Evolutionary conservation across 164 flowering plant genomes (phyloP).

Genomic region (Litsea cubeba): DNA sequence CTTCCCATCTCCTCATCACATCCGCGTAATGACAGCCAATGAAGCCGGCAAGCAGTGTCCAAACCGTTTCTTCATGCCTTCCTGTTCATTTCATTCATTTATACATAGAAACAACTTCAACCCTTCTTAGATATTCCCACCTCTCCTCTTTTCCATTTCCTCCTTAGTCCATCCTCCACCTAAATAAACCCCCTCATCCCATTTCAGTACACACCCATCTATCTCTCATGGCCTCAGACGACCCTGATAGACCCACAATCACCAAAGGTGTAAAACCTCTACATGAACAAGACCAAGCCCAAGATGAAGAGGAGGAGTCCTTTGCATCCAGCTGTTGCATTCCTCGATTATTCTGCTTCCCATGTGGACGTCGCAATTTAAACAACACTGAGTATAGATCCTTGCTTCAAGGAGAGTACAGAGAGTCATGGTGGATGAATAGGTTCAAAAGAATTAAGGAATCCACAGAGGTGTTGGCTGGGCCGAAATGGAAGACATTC

Average conservation of each 20-base stretch:
- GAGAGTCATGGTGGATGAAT: constrained; percentile 17
- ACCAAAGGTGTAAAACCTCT: no score
- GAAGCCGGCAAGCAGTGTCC: background rate
- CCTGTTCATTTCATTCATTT: background rate
- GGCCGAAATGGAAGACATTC: constrained; percentile 86
- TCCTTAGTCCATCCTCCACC: background rate
- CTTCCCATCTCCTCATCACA: background rate
- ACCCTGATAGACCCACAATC: background rate
- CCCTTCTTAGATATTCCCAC: background rate
- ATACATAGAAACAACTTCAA: background rate
- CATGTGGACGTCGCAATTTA: background rate
- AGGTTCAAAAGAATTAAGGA: constrained; percentile 46
- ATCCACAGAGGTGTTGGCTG: constrained; percentile 77
- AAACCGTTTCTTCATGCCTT: background rate
- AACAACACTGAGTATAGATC: background rate
- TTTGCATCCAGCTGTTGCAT: background rate
- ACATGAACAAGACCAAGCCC: background rate
- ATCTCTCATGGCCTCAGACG: background rate
- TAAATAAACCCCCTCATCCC: background rate
- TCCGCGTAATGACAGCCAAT: background rate
- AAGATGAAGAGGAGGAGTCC: background rate
- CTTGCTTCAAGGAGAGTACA: constrained; percentile 9
- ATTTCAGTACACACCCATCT: background rate
- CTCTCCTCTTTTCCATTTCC: background rate
- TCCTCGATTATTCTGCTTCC: background rate